phyloP scores from a whole-genome alignment of 176 grass and related monocot genomes.

The Pontederia crassipes region DNA sequence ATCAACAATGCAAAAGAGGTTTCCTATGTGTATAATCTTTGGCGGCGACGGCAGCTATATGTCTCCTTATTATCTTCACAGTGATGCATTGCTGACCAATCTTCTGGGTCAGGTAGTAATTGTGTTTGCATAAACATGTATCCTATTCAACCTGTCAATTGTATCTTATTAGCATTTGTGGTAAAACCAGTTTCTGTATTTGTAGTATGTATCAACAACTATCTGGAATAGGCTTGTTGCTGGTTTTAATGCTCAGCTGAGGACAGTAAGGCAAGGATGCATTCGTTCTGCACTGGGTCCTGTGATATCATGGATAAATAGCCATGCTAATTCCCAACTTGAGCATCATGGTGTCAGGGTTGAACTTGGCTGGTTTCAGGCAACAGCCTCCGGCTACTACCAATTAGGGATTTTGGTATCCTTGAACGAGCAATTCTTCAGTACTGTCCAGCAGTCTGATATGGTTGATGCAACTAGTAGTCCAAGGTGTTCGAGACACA shows the following conservation, averaged over 20 bases:
- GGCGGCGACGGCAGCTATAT: slow-evolving; percentile 98
- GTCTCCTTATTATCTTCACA: slow-evolving; percentile 89
- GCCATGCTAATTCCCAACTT: slow-evolving; percentile 77
- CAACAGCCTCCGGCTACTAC: slow-evolving; percentile 92
- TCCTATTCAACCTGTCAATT: neutral
- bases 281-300: slow-evolving; percentile 46
- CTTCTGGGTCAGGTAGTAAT: slow-evolving; percentile 74
- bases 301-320: slow-evolving; percentile 61
- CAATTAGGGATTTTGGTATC: slow-evolving; percentile 77
- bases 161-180: slow-evolving; percentile 7
- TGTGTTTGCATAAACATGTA: neutral
- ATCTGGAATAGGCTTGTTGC: slow-evolving; percentile 95
- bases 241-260: slow-evolving; percentile 86
- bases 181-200: slow-evolving; percentile 16
- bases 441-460: slow-evolving; percentile 37
- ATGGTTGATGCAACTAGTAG: slow-evolving; percentile 34
- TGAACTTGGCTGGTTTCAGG: slow-evolving; percentile 88
- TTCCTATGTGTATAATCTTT: slow-evolving; percentile 94
- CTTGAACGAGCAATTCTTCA: slow-evolving; percentile 84
- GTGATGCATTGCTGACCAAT: slow-evolving; percentile 83
- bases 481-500: slow-evolving; percentile 33
- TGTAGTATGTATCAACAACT: slow-evolving; percentile 77
- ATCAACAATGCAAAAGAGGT: slow-evolving; percentile 82
- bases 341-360: slow-evolving; percentile 68
- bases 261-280: slow-evolving; percentile 51